Evolutionary conservation across 164 flowering plant genomes (phyloP).

Genomic region (grape (Vitis vinifera)): ASM3070453v1 NC_081823.1:566001-566500

Average conservation of each 20-base stretch:
- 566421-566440: conserved; percentile 30
- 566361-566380: conserved; percentile 28
- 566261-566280: too few species aligned
- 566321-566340: conserved; percentile 15
- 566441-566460: conserved; percentile 10
- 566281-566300: too few species aligned
- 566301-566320: conserved; percentile 17
- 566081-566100: conserved; percentile 23
- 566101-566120: background rate
- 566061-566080: conserved; percentile 37
- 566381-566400: conserved; percentile 16
- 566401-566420: conserved; percentile 44
- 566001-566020: conserved; percentile 42
- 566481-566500: background rate
- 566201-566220: background rate
- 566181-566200: background rate
- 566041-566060: conserved; percentile 41
- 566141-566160: too few species aligned
- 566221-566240: background rate
- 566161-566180: too few species aligned
- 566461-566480: conserved; percentile 23
- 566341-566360: conserved; percentile 52
- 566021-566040: conserved; percentile 58
- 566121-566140: background rate
- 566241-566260: too few species aligned